Base-by-base conservation (phyloP, 805 yeast genomes). In the Pichia paraexigua region DNA sequence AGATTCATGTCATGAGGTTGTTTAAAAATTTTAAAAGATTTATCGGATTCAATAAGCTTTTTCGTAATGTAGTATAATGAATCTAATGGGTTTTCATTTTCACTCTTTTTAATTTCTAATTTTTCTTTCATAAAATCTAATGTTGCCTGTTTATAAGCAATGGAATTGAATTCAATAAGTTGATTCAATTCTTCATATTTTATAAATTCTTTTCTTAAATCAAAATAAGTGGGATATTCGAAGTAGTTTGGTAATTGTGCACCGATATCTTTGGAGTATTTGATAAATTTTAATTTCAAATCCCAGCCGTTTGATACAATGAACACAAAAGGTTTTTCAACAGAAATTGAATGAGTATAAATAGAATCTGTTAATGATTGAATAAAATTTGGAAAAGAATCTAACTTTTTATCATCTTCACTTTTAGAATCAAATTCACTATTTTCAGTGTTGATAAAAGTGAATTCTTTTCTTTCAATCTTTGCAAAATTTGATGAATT, bases 251-350 rank as follows among this genome's bases (percentile, higher is more conserved):
- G 96, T 51, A 90, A 73, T 5, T 74, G 76, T 52, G 85, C 82
- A 12, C 79, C 76, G 63, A 85, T 80, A 62, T 87, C 95, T 41
- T 88, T 73, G 9, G 95, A 87, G 64, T 89, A 95, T 46, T 95
- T 75, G 13, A 86, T 85, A 37, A 91, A 69, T 61, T 83, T 85
- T 46, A 91, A 91, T 53, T 90, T 75, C 46, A 90, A 70, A 60
- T 83, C 83, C 83, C 85, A 82, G 17, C 77, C 70, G 60, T 81
- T 80, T 54, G 80, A 71, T 0, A 89, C 76, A 46, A 89, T 82
- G 58, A 89, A 79, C 3, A 82, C 72, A 63, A 87, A 83, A 41
- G 81, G 82, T 46, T 67, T 64, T 25, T 52, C 55, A 17, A 49
- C 49, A 20, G 46, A 41, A 32, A 52, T 52, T 28, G 47, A 47